A percentile compares a stretch with the other conserved stretches of the same genome.
Evolutionary conservation across 164 flowering plant species (phyloP).

Genomic region (Warburgia ugandensis): DNA sequence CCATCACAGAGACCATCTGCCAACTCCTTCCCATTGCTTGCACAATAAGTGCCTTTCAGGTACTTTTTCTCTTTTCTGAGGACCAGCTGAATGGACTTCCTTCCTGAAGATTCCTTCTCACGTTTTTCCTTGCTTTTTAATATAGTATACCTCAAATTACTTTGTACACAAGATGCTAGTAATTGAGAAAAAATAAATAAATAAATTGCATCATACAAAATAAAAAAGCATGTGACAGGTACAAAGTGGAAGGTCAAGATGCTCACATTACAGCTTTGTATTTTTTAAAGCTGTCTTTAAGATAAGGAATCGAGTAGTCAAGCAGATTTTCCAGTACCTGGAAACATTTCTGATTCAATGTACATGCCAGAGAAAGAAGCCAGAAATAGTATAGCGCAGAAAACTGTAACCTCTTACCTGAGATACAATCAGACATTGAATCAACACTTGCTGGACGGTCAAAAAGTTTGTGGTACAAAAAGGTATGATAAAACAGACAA

Average conservation of each 20-base stretch:
- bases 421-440: conserved; percentile 75
- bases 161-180: background rate
- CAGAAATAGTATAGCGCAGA: background rate
- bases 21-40: conserved; percentile 75
- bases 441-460: conserved; percentile 75
- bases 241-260: conserved; percentile 8
- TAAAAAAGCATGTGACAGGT: background rate
- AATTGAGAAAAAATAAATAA: background rate
- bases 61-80: conserved; percentile 90
- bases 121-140: conserved; percentile 45
- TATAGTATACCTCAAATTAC: conserved; percentile 6
- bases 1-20: conserved; percentile 99
- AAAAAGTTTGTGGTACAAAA: conserved; percentile 67
- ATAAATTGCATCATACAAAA: background rate
- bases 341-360: too few relatives aligned
- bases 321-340: conserved; percentile 78
- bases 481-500: conserved; percentile 81
- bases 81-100: conserved; percentile 37
- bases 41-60: conserved; percentile 73
- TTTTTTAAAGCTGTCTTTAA: conserved; percentile 78
- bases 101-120: conserved; percentile 38
- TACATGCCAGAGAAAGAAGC: background rate
- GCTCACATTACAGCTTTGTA: conserved; percentile 63
- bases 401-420: conserved; percentile 37
- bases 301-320: conserved; percentile 74